phyloP scores from a whole-genome alignment of 805 yeast species.

The Cyberlindnera xylosilytica region DNA sequence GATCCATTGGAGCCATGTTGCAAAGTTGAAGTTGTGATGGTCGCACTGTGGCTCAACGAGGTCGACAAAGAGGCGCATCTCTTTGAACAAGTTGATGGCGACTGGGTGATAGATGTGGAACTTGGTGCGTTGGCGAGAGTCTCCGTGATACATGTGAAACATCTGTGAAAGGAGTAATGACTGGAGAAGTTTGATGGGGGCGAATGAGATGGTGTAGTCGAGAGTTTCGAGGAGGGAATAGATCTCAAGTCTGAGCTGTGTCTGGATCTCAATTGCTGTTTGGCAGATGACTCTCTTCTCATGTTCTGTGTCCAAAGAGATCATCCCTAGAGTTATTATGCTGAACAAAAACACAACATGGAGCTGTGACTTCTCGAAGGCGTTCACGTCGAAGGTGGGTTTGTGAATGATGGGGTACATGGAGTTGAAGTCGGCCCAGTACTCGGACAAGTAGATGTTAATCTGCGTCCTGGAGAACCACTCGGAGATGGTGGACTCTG shows the following conservation, averaged over 20 bases:
- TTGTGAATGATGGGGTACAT: constrained; percentile 39
- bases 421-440: constrained; percentile 36
- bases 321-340: constrained; percentile 24
- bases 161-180: constrained; percentile 23
- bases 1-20: constrained; percentile 44
- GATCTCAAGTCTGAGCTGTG: constrained; percentile 14
- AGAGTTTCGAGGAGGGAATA: constrained; percentile 12
- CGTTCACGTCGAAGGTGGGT: constrained; percentile 28
- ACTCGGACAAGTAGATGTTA: constrained; percentile 26
- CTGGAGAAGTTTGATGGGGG: constrained; percentile 23
- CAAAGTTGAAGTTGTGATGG: constrained; percentile 5
- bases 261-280: constrained; percentile 21
- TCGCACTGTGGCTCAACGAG: constrained; percentile 13
- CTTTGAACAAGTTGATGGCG: constrained; percentile 19
- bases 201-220: constrained; percentile 10
- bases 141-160: constrained; percentile 26
- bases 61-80: constrained; percentile 15
- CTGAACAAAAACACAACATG: constrained; percentile 18
- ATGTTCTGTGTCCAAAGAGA: constrained; percentile 4
- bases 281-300: constrained; percentile 3
- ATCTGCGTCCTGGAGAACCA: constrained; percentile 3
- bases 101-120: constrained; percentile 25
- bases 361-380: constrained; percentile 4
- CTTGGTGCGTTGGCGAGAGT: constrained; percentile 12
- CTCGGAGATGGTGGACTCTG: not conserved